Conservation (phyloP, 768 basidiomycete genomes). For the Dacryopinax spathularia region DNA sequence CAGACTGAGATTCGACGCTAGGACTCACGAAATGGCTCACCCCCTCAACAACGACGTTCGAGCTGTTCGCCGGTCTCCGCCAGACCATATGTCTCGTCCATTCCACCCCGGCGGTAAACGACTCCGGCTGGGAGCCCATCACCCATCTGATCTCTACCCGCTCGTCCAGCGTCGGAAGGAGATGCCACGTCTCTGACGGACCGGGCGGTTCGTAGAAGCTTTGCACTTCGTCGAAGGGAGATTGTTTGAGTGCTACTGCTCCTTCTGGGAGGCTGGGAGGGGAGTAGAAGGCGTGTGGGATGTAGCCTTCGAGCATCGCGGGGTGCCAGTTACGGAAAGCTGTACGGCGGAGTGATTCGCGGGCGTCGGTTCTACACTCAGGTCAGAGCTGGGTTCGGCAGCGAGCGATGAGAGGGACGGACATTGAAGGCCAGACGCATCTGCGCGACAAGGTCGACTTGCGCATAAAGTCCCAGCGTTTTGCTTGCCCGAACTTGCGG, state of each 20-base stretch:
- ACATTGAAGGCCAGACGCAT: slow-evolving; percentile 51
- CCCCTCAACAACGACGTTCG: slow-evolving; percentile 20
- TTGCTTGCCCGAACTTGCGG: slow-evolving; percentile 4
- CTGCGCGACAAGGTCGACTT: slow-evolving; percentile 45
- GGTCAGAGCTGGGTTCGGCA: not conserved
- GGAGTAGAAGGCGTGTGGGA: slow-evolving; percentile 28
- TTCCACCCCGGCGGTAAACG: slow-evolving; percentile 16
- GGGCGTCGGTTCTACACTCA: slow-evolving; percentile 43
- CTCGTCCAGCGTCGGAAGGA: slow-evolving; percentile 30
- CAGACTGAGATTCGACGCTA: not conserved
- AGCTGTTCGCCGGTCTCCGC: slow-evolving; percentile 25
- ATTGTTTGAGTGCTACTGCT: not conserved
- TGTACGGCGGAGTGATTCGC: slow-evolving; percentile 31
- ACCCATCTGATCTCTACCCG: slow-evolving; percentile 42
- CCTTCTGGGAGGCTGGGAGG: not conserved
- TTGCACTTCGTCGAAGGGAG: not conserved
- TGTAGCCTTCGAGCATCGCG: slow-evolving; percentile 42
- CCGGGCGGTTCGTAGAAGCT: not conserved
- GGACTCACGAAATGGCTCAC: slow-evolving; percentile 23
- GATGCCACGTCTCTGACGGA: slow-evolving; percentile 28
- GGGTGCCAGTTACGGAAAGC: slow-evolving; percentile 58
- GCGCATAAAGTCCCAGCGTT: slow-evolving; percentile 9
- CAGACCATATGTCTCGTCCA: slow-evolving; percentile 18
- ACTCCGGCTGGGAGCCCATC: slow-evolving; percentile 29
- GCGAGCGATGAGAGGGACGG: slow-evolving; percentile 10